Base-by-base conservation (phyloP, 176 grass and related monocot species). In the Aechmea fasciata region DNA sequence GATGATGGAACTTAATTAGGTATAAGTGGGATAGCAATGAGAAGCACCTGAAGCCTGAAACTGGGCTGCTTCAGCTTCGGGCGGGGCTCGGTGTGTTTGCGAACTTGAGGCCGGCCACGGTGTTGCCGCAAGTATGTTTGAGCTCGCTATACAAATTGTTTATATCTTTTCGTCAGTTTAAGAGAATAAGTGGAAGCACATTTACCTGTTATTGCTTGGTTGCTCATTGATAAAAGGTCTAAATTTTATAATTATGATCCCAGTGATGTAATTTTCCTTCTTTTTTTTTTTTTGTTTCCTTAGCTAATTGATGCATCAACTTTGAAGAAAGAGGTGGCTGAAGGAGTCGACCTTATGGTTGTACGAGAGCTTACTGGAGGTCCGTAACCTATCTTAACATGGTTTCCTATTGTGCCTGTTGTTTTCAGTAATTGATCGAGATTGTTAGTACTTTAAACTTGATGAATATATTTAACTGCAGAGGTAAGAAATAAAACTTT, bases 301-400 rank as follows among this genome's bases (percentile, higher is more conserved):
- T 76, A 93, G 89, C 69, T 93, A 71, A 84, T 99, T 71, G 87
- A 90, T 55, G 84, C 94, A 59, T 99, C 89, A 68, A 93, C 87
- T 82, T 51, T 99, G 69, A 99, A 93, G 73, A 88, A 70, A 68
- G 89, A 90, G 77, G 84, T 93, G 69, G 89, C 82, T 75, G 87
- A 99, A 82, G 89, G 89, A 86, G 89, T 90, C 74, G 87, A 99
- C 69, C 80, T 99, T 66, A 93, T 99, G 89, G 89, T 99, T 80
- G 87, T 93, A n/a, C 85, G 84, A 83, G 94, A 99, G 71, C 94
- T 93, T 73, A 93, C 94, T 41, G 89, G 94, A 87, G 93, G 93
- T 97, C 72, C 57, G 66, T 52, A 65, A 49, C 41, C 54, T 50
- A 49, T 77, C 11, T 49, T 61, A 61, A n/a, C 20, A 10, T 20